Evolutionary conservation across 495 filamentous ascomycete genomes (phyloP), one percentile per base, ranked within the genome.

Genomic region (Neurospora cerealis): DNA sequence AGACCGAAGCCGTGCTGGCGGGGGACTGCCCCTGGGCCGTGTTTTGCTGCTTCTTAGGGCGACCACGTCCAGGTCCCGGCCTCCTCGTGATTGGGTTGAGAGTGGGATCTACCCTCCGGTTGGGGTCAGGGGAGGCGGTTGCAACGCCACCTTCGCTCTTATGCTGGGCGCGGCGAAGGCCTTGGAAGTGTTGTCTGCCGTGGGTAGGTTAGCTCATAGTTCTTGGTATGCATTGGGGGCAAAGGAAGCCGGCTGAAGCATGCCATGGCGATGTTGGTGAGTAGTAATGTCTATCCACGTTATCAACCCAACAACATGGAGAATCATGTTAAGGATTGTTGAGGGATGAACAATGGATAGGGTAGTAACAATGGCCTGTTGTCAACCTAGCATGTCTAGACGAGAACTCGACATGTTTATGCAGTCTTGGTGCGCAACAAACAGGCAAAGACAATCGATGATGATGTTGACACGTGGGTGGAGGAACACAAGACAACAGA

Each of bases 101-200:
- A 5, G 80, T 81, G 28, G 85, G 85, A 74, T 86, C 85, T 48
- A 74, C n/a, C 71, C 77, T 83, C 54, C 82, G 75, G 19, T 81
- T 75, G 9, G 62, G 72, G 46, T 76, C 77, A 9, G 75, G 71
- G 38, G 15, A 46, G 69, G 70, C 11, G 36, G 72, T 11, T n/a
- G 69, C 13, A 24, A 46, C 34, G 37, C 76, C 76, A 8, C 75
- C 19, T 17, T 86, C 85, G n/a, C 79, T 71, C 74, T 87, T 87
- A 70, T 83, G 79, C 70, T 85, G 82, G 21, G 85, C 82, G 32
- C 85, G 77, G 34, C 85, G 79, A 15, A 87, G 82, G 19, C 85
- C 85, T 72, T 87, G 85, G 71, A 86, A 87, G 72, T 87, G 85
- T 78, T 87, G 85, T 38, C 85, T 87, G 78, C 32, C 19, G 69